A percentile compares a stretch with the other conserved stretches of the same genome.
Conservation (phyloP, 2,329 filamentous ascomycete species). For the Epichloe elymi region DNA sequence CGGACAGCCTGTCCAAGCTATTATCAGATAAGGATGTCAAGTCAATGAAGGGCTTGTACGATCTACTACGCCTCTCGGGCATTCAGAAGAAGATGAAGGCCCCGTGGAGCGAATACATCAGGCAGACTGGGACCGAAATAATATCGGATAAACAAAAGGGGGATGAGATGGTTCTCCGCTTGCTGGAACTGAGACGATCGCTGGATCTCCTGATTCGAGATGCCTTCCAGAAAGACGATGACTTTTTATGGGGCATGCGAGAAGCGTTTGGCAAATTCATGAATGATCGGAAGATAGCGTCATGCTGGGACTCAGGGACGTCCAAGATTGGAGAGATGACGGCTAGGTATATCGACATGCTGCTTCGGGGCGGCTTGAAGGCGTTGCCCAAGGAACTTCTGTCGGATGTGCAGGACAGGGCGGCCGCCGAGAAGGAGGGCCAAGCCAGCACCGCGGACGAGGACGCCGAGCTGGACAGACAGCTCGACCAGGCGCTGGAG, state of each 20-base stretch:
- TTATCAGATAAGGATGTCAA: conserved; percentile 56
- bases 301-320: conserved; percentile 67
- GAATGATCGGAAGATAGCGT: conserved; percentile 67
- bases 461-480: conserved; percentile 80
- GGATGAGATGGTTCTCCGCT: conserved; percentile 72
- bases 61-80: conserved; percentile 57
- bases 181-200: conserved; percentile 68
- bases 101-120: conserved; percentile 71
- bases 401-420: conserved; percentile 45
- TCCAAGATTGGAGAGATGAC: conserved; percentile 98
- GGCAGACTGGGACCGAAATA: conserved; percentile 59
- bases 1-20: conserved; percentile 56
- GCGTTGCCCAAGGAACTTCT: conserved; percentile 59
- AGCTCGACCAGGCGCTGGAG: conserved; percentile 85
- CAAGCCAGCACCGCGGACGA: conserved; percentile 66
- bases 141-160: conserved; percentile 68
- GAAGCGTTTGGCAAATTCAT: conserved; percentile 85
- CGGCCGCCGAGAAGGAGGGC: conserved; percentile 45
- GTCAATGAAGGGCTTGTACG: conserved; percentile 65
- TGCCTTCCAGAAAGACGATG: conserved; percentile 66
- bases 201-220: conserved; percentile 65
- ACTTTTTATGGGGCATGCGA: conserved; percentile 63
- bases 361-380: conserved; percentile 79
- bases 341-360: conserved; percentile 85
- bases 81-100: conserved; percentile 57